Evolutionary conservation across 2,329 filamentous ascomycete genomes (phyloP).

Genomic region (Aspergillus arachidicola): DNA sequence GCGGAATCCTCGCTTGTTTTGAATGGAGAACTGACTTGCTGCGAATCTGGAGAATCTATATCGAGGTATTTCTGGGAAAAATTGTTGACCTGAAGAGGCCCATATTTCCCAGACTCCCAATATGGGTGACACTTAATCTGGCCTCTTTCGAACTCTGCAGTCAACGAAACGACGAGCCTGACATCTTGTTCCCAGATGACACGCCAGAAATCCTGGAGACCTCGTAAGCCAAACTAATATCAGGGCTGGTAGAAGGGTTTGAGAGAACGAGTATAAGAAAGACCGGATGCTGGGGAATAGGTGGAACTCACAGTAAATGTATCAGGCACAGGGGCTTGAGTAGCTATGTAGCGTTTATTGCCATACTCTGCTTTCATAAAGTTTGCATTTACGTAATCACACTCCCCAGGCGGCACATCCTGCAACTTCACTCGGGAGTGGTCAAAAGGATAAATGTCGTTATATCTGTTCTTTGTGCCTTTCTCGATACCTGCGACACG

Average conservation of each 20-base stretch:
- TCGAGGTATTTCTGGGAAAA: slow-evolving; percentile 83
- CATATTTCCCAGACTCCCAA: slow-evolving; percentile 81
- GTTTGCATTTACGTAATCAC: slow-evolving; percentile 96
- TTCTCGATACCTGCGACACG: slow-evolving; percentile 92
- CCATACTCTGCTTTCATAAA: slow-evolving; percentile 78
- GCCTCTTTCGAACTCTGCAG: slow-evolving; percentile 88
- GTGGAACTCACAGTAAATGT: slow-evolving; percentile 77
- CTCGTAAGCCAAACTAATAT: slow-evolving; percentile 6
- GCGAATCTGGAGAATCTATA: slow-evolving; percentile 64
- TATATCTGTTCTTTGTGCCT: slow-evolving; percentile 93
- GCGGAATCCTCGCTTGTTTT: slow-evolving; percentile 33
- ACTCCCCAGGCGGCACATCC: slow-evolving; percentile 65
- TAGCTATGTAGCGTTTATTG: slow-evolving; percentile 92
- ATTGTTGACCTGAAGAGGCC: slow-evolving; percentile 71
- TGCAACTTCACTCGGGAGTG: slow-evolving; percentile 84
- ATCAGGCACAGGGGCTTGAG: slow-evolving; percentile 87
- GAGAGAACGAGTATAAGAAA: not conserved
- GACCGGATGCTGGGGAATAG: not conserved
- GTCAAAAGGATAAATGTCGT: slow-evolving; percentile 96
- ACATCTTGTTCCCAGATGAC: slow-evolving; percentile 97
- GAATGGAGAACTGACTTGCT: slow-evolving; percentile 38
- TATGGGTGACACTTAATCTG: slow-evolving; percentile 95
- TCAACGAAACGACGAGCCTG: slow-evolving; percentile 93
- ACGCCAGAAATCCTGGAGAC: slow-evolving; percentile 86
- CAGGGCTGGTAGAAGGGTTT: not conserved